A percentile compares a stretch with the other conserved stretches of the same genome.
Conservation (phyloP, 805 yeast species). For the Zygoascus bituminiphila region DNA sequence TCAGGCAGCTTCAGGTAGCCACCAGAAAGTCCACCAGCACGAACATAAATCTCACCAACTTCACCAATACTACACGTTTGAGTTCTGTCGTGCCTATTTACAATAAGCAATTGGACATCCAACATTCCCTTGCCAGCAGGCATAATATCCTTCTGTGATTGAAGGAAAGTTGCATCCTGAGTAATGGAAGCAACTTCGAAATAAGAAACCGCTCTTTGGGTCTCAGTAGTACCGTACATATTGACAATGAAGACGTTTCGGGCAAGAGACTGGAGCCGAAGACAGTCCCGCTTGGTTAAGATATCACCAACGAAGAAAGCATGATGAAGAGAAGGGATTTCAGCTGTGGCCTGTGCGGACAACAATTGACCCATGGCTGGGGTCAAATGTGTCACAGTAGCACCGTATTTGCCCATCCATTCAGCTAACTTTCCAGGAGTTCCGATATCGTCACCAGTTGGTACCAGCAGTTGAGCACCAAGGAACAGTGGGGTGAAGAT, state of each 20-base stretch:
- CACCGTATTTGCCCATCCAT: conserved; percentile 89
- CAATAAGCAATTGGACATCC: conserved; percentile 89
- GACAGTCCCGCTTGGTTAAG: conserved; percentile 92
- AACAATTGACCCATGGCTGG: conserved; percentile 99
- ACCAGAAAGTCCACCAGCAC: conserved; percentile 97
- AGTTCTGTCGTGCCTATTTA: conserved; percentile 78
- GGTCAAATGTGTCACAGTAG: conserved; percentile 94
- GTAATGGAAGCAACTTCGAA: conserved; percentile 75
- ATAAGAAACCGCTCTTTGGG: conserved; percentile 96
- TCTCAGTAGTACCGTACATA: conserved; percentile 99
- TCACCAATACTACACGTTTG: conserved; percentile 98
- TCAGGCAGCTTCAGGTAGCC: conserved; percentile 92
- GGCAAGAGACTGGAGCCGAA: conserved; percentile 85
- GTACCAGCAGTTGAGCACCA: conserved; percentile 89
- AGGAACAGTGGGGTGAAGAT: conserved; percentile 95
- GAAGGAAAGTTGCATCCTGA: conserved; percentile 63
- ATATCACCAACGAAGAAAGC: conserved; percentile 99
- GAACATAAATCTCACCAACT: conserved; percentile 95
- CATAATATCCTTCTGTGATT: conserved; percentile 85
- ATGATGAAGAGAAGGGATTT: conserved; percentile 79
- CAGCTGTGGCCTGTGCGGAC: conserved; percentile 89
- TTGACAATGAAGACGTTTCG: conserved; percentile 84
- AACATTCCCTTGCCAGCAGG: conserved; percentile 99
- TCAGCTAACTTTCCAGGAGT: conserved; percentile 96
- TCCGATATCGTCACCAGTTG: conserved; percentile 96